Evolutionary conservation across 768 basidiomycete genomes (phyloP).

Genomic region (Boletus vermiculosoides): DNA sequence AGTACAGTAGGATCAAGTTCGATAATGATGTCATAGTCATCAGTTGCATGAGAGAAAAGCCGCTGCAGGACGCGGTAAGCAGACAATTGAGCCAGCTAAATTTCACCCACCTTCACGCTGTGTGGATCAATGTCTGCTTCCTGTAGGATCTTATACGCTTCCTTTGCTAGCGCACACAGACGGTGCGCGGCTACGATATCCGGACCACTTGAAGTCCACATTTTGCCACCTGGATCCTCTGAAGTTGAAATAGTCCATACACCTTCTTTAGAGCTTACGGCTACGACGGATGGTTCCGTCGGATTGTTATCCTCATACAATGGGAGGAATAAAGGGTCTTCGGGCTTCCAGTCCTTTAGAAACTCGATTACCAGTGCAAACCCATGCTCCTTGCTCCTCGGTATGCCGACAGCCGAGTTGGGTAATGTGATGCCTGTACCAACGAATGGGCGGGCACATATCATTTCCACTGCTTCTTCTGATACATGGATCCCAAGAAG

Average conservation of each 20-base stretch:
- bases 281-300: slow-evolving; percentile 20
- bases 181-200: slow-evolving; percentile 72
- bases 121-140: slow-evolving; percentile 48
- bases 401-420: slow-evolving; percentile 46
- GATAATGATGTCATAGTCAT: slow-evolving; percentile 85
- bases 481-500: slow-evolving; percentile 71
- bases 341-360: slow-evolving; percentile 84
- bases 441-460: slow-evolving; percentile 80
- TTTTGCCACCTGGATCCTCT: slow-evolving; percentile 64
- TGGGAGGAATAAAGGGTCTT: slow-evolving; percentile 69
- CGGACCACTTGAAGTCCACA: slow-evolving; percentile 74
- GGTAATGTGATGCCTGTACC: slow-evolving; percentile 38
- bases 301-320: slow-evolving; percentile 46
- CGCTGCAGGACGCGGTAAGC: slow-evolving; percentile 42
- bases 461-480: slow-evolving; percentile 78
- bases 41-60: slow-evolving; percentile 81
- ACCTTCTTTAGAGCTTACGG: slow-evolving; percentile 37
- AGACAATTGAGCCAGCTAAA: neutral
- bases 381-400: slow-evolving; percentile 75
- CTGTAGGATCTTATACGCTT: slow-evolving; percentile 62
- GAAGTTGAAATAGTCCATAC: slow-evolving; percentile 84
- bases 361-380: slow-evolving; percentile 73
- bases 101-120: slow-evolving; percentile 60
- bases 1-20: slow-evolving; percentile 63
- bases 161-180: slow-evolving; percentile 68